These are phyloP conservation scores for Rhododendron ferrugineum DNA, from an alignment of 148 eudicot species.

Conservation along the genomic window DNA sequence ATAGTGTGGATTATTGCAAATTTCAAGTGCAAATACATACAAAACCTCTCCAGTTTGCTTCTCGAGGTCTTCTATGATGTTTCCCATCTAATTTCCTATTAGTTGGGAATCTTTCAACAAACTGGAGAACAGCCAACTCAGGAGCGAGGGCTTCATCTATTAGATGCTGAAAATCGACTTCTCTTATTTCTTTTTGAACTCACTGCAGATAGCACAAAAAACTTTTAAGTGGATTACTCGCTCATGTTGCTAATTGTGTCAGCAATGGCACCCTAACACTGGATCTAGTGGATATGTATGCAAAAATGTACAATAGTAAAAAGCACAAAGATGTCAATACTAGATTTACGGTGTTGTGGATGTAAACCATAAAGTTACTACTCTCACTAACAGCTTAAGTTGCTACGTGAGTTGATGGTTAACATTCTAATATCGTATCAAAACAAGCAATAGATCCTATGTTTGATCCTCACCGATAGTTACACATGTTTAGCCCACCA, in stretches of 20 bases:
- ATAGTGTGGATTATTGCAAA: not conserved
- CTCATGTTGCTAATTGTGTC: not conserved
- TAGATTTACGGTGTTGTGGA: not conserved
- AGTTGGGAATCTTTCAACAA: not conserved
- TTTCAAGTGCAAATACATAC: not conserved
- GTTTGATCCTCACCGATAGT: not conserved
- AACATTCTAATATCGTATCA: not conserved
- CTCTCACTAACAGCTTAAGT: not conserved
- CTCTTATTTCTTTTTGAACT: not conserved
- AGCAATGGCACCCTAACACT: not conserved
- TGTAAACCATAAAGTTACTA: no score
- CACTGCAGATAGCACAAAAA: not conserved
- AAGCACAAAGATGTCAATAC: not conserved
- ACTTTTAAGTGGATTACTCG: not conserved
- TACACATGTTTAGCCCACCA: not conserved
- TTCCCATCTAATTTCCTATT: not conserved
- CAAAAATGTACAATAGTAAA: not conserved
- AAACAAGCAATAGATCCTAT: not conserved
- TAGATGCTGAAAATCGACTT: not conserved
- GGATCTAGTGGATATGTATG: not conserved
- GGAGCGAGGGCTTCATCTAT: not conserved
- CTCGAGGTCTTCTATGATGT: not conserved
- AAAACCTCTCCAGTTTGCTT: not conserved
- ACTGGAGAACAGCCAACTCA: not conserved
- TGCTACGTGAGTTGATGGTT: not conserved